Conservation (phyloP, 495 filamentous ascomycete species). For the Hypomontagnella submonticulosa region DNA sequence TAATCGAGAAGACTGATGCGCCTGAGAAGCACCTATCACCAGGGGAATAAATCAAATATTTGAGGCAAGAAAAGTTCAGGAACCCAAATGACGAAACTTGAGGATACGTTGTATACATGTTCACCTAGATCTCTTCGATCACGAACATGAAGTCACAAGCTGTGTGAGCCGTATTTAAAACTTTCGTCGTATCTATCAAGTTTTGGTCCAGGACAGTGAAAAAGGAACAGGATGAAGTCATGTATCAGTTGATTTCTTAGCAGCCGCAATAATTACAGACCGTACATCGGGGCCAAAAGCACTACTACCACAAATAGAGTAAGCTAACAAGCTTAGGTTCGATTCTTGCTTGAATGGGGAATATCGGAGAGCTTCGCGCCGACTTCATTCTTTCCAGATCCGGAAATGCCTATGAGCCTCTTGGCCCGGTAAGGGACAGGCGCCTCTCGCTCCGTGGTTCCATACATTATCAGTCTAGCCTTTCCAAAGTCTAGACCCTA, state of each 20-base stretch:
- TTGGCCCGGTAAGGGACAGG: not conserved
- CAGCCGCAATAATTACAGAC: not conserved
- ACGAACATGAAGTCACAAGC: too few relatives aligned
- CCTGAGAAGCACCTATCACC: not conserved
- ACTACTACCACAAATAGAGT: constrained; percentile 18
- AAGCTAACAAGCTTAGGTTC: constrained; percentile 15
- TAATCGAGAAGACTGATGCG: constrained; percentile 21
- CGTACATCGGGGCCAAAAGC: not conserved
- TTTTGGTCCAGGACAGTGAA: not conserved
- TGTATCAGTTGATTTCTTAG: constrained; percentile 11
- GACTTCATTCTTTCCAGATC: constrained; percentile 35
- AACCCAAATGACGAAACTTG: not conserved
- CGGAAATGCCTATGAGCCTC: constrained; percentile 27
- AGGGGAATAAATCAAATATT: not conserved
- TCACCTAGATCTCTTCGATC: not conserved
- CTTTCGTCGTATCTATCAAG: too few relatives aligned
- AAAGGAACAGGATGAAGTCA: not conserved
- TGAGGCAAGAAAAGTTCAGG: not conserved
- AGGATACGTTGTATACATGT: not conserved
- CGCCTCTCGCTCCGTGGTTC: constrained; percentile 4
- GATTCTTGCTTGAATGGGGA: constrained; percentile 12
- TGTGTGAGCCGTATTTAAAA: too few relatives aligned
- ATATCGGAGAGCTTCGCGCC: constrained; percentile 42
- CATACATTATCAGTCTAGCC: not conserved
- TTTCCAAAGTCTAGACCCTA: constrained; percentile 12